phyloP scores from a whole-genome alignment of 2,329 filamentous ascomycete species.

The Colletotrichum tanaceti region DNA sequence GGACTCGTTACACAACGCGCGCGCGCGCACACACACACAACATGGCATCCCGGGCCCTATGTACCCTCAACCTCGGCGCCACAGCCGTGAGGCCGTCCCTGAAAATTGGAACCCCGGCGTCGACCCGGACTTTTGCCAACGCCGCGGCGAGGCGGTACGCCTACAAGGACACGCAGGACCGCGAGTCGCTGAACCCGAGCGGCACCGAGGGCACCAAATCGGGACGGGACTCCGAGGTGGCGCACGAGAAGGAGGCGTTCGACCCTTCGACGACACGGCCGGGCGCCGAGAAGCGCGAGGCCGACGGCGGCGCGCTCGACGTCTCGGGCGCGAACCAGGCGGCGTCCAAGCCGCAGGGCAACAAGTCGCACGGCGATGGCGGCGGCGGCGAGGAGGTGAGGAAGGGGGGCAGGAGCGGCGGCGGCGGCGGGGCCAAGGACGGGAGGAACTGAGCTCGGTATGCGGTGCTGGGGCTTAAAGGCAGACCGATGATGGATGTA shows the following conservation, averaged over 20 bases:
- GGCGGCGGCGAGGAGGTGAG: constrained; percentile 50
- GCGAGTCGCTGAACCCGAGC: constrained; percentile 72
- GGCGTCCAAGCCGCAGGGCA: constrained; percentile 54
- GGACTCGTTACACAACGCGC: not conserved
- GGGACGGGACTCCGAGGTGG: constrained; percentile 70
- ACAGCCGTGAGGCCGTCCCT: constrained; percentile 1
- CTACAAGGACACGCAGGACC: constrained; percentile 67
- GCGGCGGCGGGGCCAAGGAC: constrained; percentile 49
- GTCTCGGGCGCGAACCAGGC: constrained; percentile 59
- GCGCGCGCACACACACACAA: constrained; percentile 12
- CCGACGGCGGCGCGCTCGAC: constrained; percentile 52
- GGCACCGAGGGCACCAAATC: constrained; percentile 76
- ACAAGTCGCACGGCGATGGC: constrained; percentile 50
- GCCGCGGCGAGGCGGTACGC: constrained; percentile 46
- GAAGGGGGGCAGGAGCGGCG: constrained; percentile 51
- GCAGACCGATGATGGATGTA: not conserved
- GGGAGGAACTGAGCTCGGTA: constrained; percentile 32
- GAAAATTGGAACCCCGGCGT: constrained; percentile 15
- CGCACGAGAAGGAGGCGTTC: constrained; percentile 71
- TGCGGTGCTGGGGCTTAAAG: not conserved
- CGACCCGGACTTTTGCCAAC: constrained; percentile 50
- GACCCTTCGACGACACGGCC: constrained; percentile 75
- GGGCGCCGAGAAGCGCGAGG: constrained; percentile 63
- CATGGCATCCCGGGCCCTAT: constrained; percentile 27
- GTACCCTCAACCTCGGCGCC: constrained; percentile 18